A percentile compares a stretch with the other conserved stretches of the same genome.
Evolutionary conservation across 768 basidiomycete species (phyloP).

Genomic region (Favolaschia claudopus): DNA sequence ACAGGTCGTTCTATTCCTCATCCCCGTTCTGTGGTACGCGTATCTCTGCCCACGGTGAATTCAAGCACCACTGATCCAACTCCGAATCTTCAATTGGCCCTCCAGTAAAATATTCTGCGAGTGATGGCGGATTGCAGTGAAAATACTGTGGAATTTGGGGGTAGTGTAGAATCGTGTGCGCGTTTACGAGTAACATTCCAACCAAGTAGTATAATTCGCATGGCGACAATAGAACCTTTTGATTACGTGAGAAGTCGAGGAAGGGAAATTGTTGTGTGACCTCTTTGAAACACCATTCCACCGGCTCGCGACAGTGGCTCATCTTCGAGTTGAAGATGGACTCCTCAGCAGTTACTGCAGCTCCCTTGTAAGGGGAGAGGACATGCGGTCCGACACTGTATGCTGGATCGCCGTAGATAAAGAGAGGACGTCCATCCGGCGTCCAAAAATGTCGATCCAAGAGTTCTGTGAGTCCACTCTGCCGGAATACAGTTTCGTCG

Average conservation of each 20-base stretch:
- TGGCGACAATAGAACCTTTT: slow-evolving; percentile 23
- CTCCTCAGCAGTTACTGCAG: slow-evolving; percentile 14
- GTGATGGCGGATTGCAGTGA: slow-evolving; percentile 19
- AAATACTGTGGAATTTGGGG: slow-evolving; percentile 25
- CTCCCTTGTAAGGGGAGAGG: slow-evolving; percentile 24
- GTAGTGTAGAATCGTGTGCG: slow-evolving; percentile 23
- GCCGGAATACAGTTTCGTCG: slow-evolving; percentile 25
- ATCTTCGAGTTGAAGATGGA: slow-evolving; percentile 16
- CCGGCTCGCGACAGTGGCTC: slow-evolving; percentile 27
- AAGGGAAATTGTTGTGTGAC: slow-evolving; percentile 23
- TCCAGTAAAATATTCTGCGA: slow-evolving; percentile 20
- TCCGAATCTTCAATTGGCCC: slow-evolving; percentile 21
- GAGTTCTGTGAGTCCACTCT: slow-evolving; percentile 19
- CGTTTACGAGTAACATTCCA: slow-evolving; percentile 20
- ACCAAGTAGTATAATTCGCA: slow-evolving; percentile 26
- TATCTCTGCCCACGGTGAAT: slow-evolving; percentile 2
- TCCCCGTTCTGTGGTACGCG: not conserved
- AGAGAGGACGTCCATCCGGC: slow-evolving; percentile 13
- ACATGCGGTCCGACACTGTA: slow-evolving; percentile 19
- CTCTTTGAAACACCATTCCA: slow-evolving; percentile 28
- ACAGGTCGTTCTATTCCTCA: not conserved
- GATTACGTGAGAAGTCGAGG: slow-evolving; percentile 22
- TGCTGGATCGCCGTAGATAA: slow-evolving; percentile 26
- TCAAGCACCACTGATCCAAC: slow-evolving; percentile 20
- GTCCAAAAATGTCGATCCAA: slow-evolving; percentile 23